Evolutionary conservation across 768 basidiomycete genomes (phyloP), one percentile per base, ranked within the genome.

Genomic region (Fomitopsis pulvina): DNA sequence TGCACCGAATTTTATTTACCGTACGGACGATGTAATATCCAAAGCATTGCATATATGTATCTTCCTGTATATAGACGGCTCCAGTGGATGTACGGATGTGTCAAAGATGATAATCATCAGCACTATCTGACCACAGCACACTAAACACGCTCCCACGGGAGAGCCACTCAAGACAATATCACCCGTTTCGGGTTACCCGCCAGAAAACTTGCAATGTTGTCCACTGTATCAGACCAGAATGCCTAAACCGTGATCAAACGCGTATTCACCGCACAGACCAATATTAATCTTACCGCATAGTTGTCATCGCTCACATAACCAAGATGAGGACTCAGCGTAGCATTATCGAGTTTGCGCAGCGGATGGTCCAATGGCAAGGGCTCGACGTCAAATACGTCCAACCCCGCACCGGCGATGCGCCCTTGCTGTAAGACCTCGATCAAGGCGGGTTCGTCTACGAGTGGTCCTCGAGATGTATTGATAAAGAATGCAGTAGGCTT

Each of bases 381-480:
- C 57, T 87, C 82, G 29, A 73, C 58, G 41, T 83, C 81, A 58
- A 76, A 85, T 1, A 86, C 84, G 61, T 85, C 83, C 47, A 85
- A 60, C 0, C 79, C 83, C 0, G 77, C 83, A 0, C 80, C 83
- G 2, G 73, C 72, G 29, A 85, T 81, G 39, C 53, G 66, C 34
- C 68, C 70, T 28, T 72, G 59, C 49, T 70, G 61, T 51, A 85
- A 59, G 2, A 68, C 70, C 3, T 77, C 63, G 8, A 85, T 51
- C 28, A 87, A 59, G 0, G 76, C 83, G 0, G 45, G 54, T 55
- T 85, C 83, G 47, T 85, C 77, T 4, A 87, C 74, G 18, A 87
- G 60, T 2, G 81, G 81, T 0, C 85, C 85, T 47, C 84, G 65
- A 2, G 79, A 79, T 0, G 84, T 83, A 58, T 86, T 88, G 59